Conservation (phyloP, 495 filamentous ascomycete genomes). For the Penicillium canescens region DNA sequence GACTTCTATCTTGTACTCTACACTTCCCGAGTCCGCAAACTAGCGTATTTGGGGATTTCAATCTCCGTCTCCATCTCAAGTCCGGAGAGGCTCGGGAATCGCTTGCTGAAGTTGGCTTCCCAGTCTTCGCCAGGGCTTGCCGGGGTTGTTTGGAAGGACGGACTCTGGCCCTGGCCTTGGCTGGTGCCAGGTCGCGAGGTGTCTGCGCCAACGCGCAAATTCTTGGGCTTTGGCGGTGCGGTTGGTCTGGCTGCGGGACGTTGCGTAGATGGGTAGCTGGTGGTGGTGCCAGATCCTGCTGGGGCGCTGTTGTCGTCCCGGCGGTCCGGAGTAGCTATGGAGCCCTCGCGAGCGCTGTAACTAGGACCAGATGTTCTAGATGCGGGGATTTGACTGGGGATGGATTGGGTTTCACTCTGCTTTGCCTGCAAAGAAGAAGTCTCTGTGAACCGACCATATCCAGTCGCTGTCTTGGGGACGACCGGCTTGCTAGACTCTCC, state of each 20-base stretch:
- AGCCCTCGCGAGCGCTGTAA: slow-evolving; percentile 17
- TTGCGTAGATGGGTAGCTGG: slow-evolving; percentile 22
- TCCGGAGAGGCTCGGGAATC: slow-evolving; percentile 77
- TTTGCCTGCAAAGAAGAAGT: slow-evolving; percentile 44
- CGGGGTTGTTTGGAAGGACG: slow-evolving; percentile 21
- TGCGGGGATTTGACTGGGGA: slow-evolving; percentile 1
- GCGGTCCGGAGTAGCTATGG: slow-evolving; percentile 15
- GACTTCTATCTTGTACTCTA: slow-evolving; percentile 17
- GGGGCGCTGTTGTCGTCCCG: slow-evolving; percentile 20
- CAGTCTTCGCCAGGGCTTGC: slow-evolving; percentile 55
- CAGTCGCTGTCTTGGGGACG: slow-evolving; percentile 73
- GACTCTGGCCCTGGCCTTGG: slow-evolving; percentile 23
- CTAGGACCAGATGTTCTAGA: slow-evolving; percentile 23
- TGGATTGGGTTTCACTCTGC: slow-evolving; percentile 22
- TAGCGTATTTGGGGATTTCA: slow-evolving; percentile 41
- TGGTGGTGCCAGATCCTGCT: slow-evolving; percentile 17
- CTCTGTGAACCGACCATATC: slow-evolving; percentile 85
- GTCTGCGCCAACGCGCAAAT: slow-evolving; percentile 48
- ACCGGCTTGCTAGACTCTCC: slow-evolving; percentile 69
- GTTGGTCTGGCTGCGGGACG: slow-evolving; percentile 40
- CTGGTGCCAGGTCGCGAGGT: slow-evolving; percentile 17
- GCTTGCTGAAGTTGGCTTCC: slow-evolving; percentile 74
- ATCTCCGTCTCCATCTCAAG: slow-evolving; percentile 80
- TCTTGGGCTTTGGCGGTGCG: slow-evolving; percentile 63
- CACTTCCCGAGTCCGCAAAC: slow-evolving; percentile 44